phyloP scores from a whole-genome alignment of 805 yeast species.

The Pichia phayaonensis region DNA sequence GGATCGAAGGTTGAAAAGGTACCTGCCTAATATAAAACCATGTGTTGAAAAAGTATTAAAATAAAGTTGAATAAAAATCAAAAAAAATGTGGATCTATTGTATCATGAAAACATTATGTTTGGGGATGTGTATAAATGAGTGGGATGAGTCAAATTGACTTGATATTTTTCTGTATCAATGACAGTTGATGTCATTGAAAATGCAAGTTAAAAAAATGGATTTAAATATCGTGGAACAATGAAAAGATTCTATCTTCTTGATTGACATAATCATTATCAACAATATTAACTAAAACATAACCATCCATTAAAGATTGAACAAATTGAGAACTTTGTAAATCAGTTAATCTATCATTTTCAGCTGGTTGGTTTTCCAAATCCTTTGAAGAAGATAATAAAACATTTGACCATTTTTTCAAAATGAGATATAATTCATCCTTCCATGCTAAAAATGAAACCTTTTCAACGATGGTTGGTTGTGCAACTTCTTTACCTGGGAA shows the following conservation, averaged over 20 bases:
- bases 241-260: constrained; percentile 49
- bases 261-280: constrained; percentile 69
- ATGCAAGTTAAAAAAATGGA: neutral
- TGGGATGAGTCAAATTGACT: neutral
- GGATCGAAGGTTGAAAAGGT: constrained; percentile 1
- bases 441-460: constrained; percentile 91
- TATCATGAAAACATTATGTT: neutral
- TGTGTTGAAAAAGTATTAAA: neutral
- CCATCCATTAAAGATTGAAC: constrained; percentile 42
- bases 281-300: constrained; percentile 77
- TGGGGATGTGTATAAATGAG: neutral
- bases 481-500: constrained; percentile 92
- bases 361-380: constrained; percentile 24
- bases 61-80: neutral
- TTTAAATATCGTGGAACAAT: constrained; percentile 29
- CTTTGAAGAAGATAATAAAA: constrained; percentile 20
- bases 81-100: neutral
- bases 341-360: constrained; percentile 13
- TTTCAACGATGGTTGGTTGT: constrained; percentile 95
- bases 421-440: constrained; percentile 89
- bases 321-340: constrained; percentile 30
- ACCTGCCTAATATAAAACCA: constrained; percentile 1
- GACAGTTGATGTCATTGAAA: constrained; percentile 15
- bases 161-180: neutral
- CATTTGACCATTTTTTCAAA: constrained; percentile 62